Evolutionary conservation across 257 asterid species (phyloP).

Genomic region (Jacaranda mimosifolia): DNA sequence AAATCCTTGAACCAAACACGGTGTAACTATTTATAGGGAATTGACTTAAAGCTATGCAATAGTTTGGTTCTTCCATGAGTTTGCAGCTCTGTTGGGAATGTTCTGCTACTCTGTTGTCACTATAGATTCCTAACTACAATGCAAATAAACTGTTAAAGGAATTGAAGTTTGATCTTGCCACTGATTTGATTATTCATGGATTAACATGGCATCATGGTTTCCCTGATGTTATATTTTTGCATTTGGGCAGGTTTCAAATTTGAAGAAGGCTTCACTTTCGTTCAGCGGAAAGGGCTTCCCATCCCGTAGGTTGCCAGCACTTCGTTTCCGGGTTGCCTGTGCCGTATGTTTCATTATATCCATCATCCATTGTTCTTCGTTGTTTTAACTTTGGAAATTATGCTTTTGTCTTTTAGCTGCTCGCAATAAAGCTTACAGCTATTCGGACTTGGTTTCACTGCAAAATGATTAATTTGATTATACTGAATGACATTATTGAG

Average conservation of each 20-base stretch:
- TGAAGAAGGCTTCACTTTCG: constrained; percentile 53
- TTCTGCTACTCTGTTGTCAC: not conserved
- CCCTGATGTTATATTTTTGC: constrained; percentile 4
- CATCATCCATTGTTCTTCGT: not conserved
- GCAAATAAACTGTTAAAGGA: not conserved
- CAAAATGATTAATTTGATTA: not conserved
- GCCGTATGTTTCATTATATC: constrained; percentile 51
- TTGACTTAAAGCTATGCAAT: constrained; percentile 14
- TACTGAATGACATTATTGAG: constrained; percentile 1
- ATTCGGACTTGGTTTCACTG: not conserved
- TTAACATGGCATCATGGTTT: not conserved
- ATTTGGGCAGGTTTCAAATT: constrained; percentile 49
- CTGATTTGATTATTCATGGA: not conserved
- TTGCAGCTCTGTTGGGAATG: not conserved
- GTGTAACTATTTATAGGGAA: not conserved
- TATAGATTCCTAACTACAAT: not conserved
- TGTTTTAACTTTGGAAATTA: not conserved
- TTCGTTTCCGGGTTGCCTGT: constrained; percentile 73
- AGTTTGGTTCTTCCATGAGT: not conserved
- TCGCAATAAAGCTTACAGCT: not conserved
- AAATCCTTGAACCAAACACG: too few species aligned
- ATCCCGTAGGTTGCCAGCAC: constrained; percentile 56
- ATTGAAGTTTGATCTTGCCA: not conserved
- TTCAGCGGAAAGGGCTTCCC: constrained; percentile 56
- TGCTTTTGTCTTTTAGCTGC: not conserved